Evolutionary conservation across 441 rosid species (phyloP).

Genomic region (Erysimum cheiri): DNA sequence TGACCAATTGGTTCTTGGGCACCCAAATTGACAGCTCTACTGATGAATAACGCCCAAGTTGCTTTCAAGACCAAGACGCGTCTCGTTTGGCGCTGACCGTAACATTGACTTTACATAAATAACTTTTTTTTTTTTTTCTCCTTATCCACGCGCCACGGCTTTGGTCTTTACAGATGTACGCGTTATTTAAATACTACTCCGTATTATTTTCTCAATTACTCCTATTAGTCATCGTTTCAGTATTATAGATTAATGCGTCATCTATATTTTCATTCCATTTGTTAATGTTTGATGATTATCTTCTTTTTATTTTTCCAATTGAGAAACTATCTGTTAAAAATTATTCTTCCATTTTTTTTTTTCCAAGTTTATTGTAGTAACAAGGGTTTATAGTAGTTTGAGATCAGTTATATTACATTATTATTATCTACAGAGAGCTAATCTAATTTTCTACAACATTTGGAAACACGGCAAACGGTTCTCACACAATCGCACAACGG

Average conservation of each 20-base stretch:
- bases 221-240: not conserved
- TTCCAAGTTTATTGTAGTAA: too few species aligned
- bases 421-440: not conserved
- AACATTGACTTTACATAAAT: slow-evolving; percentile 22
- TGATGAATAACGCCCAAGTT: slow-evolving; percentile 27
- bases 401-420: too few species aligned
- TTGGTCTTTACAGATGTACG: not conserved
- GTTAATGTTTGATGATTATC: not conserved
- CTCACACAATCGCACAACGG: too few species aligned
- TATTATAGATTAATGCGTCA: not conserved
- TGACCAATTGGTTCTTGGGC: too few species aligned
- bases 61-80: slow-evolving; percentile 30
- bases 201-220: slow-evolving; percentile 7
- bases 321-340: not conserved
- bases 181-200: too few species aligned
- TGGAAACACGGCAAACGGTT: too few species aligned
- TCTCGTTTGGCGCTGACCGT: slow-evolving; percentile 23
- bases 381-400: not conserved
- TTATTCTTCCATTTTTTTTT: too few species aligned
- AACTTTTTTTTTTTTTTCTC: not conserved
- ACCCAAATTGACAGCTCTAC: not conserved
- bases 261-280: not conserved
- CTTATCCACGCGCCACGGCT: not conserved
- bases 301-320: not conserved
- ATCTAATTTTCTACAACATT: too few species aligned